Conservation (phyloP, 768 basidiomycete species). For the Psilocybe sp. region DNA sequence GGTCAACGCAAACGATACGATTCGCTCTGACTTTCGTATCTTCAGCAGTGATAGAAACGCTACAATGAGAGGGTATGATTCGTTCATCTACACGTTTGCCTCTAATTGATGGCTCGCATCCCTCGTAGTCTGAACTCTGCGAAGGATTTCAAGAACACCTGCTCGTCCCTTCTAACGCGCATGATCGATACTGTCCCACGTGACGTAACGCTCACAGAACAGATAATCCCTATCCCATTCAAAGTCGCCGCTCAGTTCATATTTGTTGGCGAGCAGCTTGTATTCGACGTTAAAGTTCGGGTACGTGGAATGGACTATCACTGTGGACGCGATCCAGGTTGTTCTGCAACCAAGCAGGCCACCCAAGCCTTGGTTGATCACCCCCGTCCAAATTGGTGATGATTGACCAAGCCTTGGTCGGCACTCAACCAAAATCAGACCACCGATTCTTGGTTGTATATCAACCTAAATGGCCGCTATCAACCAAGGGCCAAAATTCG, state of each 20-base stretch:
- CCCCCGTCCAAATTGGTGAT: too few species aligned
- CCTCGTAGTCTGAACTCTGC: constrained; percentile 23
- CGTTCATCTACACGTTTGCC: background rate
- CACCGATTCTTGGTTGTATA: too few species aligned
- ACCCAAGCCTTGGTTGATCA: too few species aligned
- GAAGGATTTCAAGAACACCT: constrained; percentile 27
- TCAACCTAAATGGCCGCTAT: too few species aligned
- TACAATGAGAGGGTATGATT: constrained; percentile 32
- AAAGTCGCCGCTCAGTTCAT: constrained; percentile 5
- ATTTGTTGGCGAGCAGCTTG: too few species aligned
- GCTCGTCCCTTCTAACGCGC: constrained; percentile 31
- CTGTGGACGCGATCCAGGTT: too few species aligned
- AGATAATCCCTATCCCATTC: constrained; percentile 32
- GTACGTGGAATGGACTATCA: too few species aligned
- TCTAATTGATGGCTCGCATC: background rate
- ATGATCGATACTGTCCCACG: constrained; percentile 45
- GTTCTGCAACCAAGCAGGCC: too few species aligned
- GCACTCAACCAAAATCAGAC: too few species aligned
- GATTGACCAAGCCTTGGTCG: too few species aligned
- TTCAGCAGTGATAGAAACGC: constrained; percentile 36
- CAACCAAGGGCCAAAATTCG: too few species aligned
- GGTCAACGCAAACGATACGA: constrained; percentile 26
- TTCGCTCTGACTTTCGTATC: constrained; percentile 35
- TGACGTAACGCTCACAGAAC: constrained; percentile 34
- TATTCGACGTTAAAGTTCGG: too few species aligned